Percentiles rank a stretch among this genome's conserved stretches.
Conservation (phyloP, 306 rosid genomes). For the Trifolium pratense region DNA sequence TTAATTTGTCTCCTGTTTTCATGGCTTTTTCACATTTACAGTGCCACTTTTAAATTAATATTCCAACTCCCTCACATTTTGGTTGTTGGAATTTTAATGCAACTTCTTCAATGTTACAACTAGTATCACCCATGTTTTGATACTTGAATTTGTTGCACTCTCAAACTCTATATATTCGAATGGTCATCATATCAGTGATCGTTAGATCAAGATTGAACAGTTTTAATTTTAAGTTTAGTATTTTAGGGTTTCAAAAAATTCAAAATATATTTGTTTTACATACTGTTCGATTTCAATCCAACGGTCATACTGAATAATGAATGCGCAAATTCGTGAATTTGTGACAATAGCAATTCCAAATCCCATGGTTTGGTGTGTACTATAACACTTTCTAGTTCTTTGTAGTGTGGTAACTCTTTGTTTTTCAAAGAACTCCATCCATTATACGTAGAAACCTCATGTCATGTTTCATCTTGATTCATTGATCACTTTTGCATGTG, state of each 20-base stretch:
- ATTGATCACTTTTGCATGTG: constrained; percentile 31
- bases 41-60: constrained; percentile 57
- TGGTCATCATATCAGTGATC: background rate
- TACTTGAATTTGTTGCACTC: background rate
- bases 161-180: background rate
- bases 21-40: constrained; percentile 51
- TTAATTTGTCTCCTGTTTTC: constrained; percentile 60
- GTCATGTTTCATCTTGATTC: constrained; percentile 28
- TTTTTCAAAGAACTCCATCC: constrained; percentile 17
- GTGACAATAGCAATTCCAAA: background rate
- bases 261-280: background rate
- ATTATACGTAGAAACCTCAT: background rate
- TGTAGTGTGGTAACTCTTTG: background rate
- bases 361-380: background rate
- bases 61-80: constrained; percentile 69
- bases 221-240: too few relatives aligned
- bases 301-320: background rate
- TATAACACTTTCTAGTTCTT: background rate
- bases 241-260: too few relatives aligned
- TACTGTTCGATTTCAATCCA: background rate
- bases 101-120: constrained; percentile 63
- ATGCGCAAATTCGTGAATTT: background rate
- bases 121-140: background rate
- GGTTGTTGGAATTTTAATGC: constrained; percentile 78
- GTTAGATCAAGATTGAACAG: background rate